These are phyloP conservation scores for Trichophyton rubrum DNA, from an alignment of 2,329 filamentous ascomycete species.

Conservation along the genomic window DNA sequence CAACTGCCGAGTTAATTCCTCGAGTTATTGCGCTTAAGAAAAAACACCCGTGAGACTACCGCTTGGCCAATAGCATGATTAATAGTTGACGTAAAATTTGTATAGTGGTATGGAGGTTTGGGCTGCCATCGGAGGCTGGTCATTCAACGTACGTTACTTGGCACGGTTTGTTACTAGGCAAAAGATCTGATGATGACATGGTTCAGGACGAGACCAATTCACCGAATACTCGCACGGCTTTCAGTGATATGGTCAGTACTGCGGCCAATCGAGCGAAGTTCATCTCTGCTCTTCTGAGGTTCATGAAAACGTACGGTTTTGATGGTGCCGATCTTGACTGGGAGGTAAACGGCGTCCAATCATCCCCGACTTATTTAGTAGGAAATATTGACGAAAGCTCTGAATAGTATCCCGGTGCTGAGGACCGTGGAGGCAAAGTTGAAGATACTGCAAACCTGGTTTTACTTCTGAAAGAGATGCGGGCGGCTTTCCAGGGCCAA, in stretches of 20 bases:
- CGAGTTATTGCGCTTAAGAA: conserved; percentile 22
- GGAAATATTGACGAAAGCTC: not conserved
- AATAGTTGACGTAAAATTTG: not conserved
- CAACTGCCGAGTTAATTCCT: conserved; percentile 12
- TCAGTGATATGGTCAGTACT: conserved; percentile 15
- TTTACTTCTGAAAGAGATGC: not conserved
- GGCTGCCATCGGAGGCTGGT: conserved; percentile 33
- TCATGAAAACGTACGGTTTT: conserved; percentile 8
- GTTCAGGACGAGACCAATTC: not conserved
- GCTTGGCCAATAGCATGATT: not conserved
- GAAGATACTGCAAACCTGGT: conserved; percentile 5
- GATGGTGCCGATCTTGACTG: conserved; percentile 10
- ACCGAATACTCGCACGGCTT: conserved; percentile 5
- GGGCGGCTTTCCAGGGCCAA: not conserved
- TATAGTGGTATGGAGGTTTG: conserved; percentile 20
- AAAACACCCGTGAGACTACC: conserved; percentile 8
- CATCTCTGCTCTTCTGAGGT: not conserved
- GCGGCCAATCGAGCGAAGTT: not conserved
- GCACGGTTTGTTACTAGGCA: not conserved
- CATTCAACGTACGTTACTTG: not conserved
- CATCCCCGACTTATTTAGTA: not conserved
- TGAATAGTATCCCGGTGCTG: conserved; percentile 2
- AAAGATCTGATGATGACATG: not conserved
- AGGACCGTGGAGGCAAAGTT: conserved; percentile 4
- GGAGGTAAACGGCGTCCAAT: not conserved